These are phyloP conservation scores for Solanum pinnatisectum DNA, from an alignment of 257 asterid genomes.

Conservation along the genomic window DNA sequence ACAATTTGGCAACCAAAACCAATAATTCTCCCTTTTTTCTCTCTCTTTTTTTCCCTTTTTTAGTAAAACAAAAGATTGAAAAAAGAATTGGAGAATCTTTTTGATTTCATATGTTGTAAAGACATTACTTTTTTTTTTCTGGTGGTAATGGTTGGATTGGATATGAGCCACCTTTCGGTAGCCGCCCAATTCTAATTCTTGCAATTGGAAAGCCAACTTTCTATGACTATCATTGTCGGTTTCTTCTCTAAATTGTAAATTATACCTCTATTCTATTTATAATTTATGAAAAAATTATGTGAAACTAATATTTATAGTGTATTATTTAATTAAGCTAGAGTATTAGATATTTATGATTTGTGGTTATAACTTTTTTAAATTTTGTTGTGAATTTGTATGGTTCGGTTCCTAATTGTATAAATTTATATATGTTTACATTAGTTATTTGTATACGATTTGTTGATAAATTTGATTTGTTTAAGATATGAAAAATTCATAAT, in stretches of 20 bases:
- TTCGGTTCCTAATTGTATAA: too few relatives aligned
- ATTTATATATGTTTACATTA: too few relatives aligned
- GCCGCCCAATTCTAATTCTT: neutral
- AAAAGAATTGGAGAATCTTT: neutral
- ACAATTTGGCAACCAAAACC: neutral
- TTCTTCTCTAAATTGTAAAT: neutral
- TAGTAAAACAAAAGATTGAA: neutral
- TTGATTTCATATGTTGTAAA: neutral
- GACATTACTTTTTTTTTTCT: neutral
- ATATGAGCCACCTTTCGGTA: neutral
- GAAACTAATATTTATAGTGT: neutral
- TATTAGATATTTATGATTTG: too few relatives aligned
- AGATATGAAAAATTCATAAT: neutral
- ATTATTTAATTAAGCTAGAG: too few relatives aligned
- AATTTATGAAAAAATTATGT: neutral
- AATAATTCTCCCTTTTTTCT: neutral
- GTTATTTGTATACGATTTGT: neutral
- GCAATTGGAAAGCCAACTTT: neutral
- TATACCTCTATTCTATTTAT: neutral
- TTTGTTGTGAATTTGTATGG: too few relatives aligned
- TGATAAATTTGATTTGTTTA: too few relatives aligned
- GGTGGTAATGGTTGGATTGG: neutral
- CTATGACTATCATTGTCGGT: neutral
- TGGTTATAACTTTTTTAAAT: too few relatives aligned
- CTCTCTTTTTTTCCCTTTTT: neutral